Conservation (phyloP, 345 rosid genomes). For the Microthlaspi erraticum region DNA sequence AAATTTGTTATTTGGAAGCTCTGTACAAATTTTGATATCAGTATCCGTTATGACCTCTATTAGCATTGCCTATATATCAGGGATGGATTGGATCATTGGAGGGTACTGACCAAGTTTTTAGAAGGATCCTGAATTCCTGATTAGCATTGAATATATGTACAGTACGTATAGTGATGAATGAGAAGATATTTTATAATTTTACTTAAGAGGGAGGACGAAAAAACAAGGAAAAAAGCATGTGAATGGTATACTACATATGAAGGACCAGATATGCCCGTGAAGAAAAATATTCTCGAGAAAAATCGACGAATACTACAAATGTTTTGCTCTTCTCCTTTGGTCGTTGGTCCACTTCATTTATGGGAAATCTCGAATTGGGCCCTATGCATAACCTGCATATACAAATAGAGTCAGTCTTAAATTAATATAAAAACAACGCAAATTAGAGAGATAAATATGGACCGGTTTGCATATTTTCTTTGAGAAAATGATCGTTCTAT, state of each 20-base stretch:
- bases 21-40: too few relatives aligned
- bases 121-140: neutral
- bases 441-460: too few relatives aligned
- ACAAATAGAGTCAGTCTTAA: too few relatives aligned
- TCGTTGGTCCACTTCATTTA: slow-evolving; percentile 43
- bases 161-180: neutral
- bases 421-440: too few relatives aligned
- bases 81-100: too few relatives aligned
- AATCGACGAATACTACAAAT: slow-evolving; percentile 20
- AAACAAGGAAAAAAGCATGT: neutral
- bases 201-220: neutral
- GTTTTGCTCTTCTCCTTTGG: slow-evolving; percentile 4
- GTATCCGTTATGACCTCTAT: too few relatives aligned
- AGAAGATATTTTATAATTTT: neutral
- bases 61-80: too few relatives aligned
- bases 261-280: slow-evolving; percentile 27
- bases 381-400: slow-evolving; percentile 23
- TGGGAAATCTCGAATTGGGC: slow-evolving; percentile 35
- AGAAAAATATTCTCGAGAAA: slow-evolving; percentile 5
- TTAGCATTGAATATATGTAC: too few relatives aligned
- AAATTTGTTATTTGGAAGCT: too few relatives aligned
- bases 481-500: too few relatives aligned
- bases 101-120: neutral
- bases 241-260: slow-evolving; percentile 31
- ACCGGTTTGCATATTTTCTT: too few relatives aligned